Conservation (phyloP, 805 yeast genomes). For the Candida caryicola region DNA sequence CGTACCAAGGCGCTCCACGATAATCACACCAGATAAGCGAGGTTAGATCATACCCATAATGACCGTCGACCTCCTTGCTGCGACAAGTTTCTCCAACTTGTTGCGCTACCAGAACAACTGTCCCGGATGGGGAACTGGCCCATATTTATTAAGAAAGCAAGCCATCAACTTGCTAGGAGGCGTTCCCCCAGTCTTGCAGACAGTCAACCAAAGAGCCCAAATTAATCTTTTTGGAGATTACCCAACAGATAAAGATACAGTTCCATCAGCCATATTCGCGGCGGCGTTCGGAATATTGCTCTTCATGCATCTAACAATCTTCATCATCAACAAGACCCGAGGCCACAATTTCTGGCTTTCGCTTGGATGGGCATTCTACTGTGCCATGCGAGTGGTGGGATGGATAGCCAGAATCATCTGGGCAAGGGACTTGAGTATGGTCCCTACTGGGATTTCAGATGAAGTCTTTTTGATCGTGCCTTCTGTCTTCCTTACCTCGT, state of each 20-base stretch:
- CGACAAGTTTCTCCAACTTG: constrained; percentile 9
- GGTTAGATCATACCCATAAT: too few species aligned
- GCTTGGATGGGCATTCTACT: constrained; percentile 52
- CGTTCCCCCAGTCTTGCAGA: constrained; percentile 41
- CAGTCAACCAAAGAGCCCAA: constrained; percentile 39
- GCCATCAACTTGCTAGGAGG: constrained; percentile 30
- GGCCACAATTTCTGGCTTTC: constrained; percentile 62
- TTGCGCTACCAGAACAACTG: constrained; percentile 27
- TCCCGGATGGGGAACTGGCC: constrained; percentile 34
- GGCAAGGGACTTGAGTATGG: constrained; percentile 48
- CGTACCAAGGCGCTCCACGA: too few species aligned
- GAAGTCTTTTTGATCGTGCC: constrained; percentile 57
- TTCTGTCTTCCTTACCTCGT: constrained; percentile 54
- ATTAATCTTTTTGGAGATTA: constrained; percentile 62
- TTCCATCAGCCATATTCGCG: constrained; percentile 57
- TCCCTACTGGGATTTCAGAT: constrained; percentile 53
- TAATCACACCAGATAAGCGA: too few species aligned
- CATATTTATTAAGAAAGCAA: constrained; percentile 25
- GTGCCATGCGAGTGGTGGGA: constrained; percentile 54
- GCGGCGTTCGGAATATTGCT: constrained; percentile 50
- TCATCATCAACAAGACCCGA: constrained; percentile 45
- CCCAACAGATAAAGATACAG: constrained; percentile 51
- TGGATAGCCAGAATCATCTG: constrained; percentile 57
- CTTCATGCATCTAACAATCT: constrained; percentile 47
- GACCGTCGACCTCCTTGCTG: too few species aligned